Evolutionary conservation across 2,329 filamentous ascomycete species (phyloP), one percentile per base, ranked within the genome.

Genomic region (Trichoderma oligosporum): DNA sequence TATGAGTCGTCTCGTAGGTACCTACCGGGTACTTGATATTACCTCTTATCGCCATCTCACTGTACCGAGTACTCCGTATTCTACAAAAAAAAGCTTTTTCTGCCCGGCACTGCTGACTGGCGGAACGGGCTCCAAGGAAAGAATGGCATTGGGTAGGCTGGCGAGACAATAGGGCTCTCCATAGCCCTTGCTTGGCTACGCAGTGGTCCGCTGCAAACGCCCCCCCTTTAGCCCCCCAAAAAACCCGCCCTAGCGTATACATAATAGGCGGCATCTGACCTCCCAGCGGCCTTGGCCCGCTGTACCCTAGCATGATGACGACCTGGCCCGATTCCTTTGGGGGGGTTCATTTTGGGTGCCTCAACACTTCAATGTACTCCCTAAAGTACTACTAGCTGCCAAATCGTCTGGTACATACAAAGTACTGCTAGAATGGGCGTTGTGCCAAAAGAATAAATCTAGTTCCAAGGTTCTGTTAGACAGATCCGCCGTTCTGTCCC

Each of bases 201-300:
- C 18, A 24, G 39, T 42, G 24, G 47, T 36, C 42, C 45, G 45
- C 54, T 51, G 54, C 54, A 57, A 41, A 44, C 18, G n/a, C n/a
- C n/a, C n/a, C n/a, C n/a, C n/a, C n/a, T n/a, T n/a, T n/a, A n/a
- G n/a, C 54, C 38, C 52, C 44, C 35, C 16, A 33, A 33, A 56
- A 56, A 31, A 18, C 16, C 44, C 44, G 20, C 46, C 54, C 42
- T 51, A 51, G 45, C 54, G 54, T 44, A n/a, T n/a, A n/a, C n/a
- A n/a, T n/a, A n/a, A n/a, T n/a, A 44, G 38, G 36, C 44, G 36
- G 54, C 45, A 57, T 57, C 45, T 57, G 44, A 48, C 46, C 56
- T 47, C 48, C 49, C 56, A 58, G 56, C 35, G 56, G 55, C 47
- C 44, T 45, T 58, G 41, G 39, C 45, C 41, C 47, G 56, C 48